These are phyloP conservation scores for Cyclotella choctawhatcheeana DNA, from an alignment of 108 stramenopile species.

Conservation along the genomic window DNA sequence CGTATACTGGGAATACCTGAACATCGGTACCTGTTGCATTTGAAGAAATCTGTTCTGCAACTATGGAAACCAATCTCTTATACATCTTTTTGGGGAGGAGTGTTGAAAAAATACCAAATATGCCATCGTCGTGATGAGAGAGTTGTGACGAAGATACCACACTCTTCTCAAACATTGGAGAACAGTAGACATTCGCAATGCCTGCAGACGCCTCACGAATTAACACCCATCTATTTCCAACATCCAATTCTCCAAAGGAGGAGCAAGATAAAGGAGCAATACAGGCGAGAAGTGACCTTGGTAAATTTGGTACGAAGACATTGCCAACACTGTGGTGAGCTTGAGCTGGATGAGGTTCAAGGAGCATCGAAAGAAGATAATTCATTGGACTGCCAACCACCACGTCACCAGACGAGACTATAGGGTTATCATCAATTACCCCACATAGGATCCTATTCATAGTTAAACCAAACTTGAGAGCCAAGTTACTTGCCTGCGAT, in stretches of 20 bases:
- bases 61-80: too few species aligned
- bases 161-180: constrained; percentile 46
- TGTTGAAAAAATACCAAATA: too few species aligned
- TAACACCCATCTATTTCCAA: constrained; percentile 47
- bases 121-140: too few species aligned
- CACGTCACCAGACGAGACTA: too few species aligned
- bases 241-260: constrained; percentile 20
- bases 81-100: too few species aligned
- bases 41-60: too few species aligned
- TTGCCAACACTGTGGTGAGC: constrained; percentile 11
- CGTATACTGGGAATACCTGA: too few species aligned
- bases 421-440: not conserved
- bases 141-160: too few species aligned
- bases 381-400: not conserved
- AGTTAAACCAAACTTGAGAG: constrained; percentile 27
- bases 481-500: constrained; percentile 28
- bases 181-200: constrained; percentile 37
- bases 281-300: constrained; percentile 10
- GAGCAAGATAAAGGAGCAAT: constrained; percentile 18
- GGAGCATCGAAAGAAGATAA: constrained; percentile 15
- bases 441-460: constrained; percentile 51
- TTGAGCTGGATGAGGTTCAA: constrained; percentile 24
- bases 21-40: too few species aligned
- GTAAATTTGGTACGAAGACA: constrained; percentile 24
- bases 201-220: constrained; percentile 41